Percentiles rank a stretch among this genome's conserved stretches.
These are phyloP conservation scores for Isabelozyma rhagii DNA, from an alignment of 805 yeast genomes.

Conservation along the genomic window DNA sequence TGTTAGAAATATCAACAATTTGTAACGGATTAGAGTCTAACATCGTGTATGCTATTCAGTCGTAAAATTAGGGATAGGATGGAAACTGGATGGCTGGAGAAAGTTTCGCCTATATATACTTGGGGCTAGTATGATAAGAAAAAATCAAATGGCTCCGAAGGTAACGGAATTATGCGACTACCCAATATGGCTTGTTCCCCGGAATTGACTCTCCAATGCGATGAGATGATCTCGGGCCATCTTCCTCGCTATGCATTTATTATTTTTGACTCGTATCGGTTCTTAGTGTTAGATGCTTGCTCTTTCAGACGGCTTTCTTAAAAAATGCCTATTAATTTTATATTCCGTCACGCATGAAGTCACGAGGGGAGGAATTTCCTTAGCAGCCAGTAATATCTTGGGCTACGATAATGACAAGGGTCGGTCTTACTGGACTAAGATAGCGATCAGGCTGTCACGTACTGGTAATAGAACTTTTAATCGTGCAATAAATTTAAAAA, in stretches of 20 bases:
- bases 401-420: too few relatives aligned
- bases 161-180: background rate
- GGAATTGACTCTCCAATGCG: background rate
- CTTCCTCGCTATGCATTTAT: background rate
- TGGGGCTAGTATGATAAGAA: background rate
- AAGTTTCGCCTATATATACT: background rate
- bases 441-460: too few relatives aligned
- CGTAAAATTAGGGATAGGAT: too few relatives aligned
- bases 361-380: too few relatives aligned
- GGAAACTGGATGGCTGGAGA: too few relatives aligned
- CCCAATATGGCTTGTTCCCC: background rate
- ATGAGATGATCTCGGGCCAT: background rate
- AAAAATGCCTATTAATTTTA: background rate
- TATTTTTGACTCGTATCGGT: background rate
- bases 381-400: too few relatives aligned
- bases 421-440: too few relatives aligned
- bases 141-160: background rate
- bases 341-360: background rate
- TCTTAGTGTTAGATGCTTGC: background rate
- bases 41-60: background rate
- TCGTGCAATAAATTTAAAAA: too few relatives aligned
- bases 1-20: conserved; percentile 54
- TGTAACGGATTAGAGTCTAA: conserved; percentile 43
- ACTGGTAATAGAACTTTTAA: too few relatives aligned
- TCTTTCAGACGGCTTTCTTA: background rate